Percentiles rank a stretch among this genome's conserved stretches.
phyloP scores from a whole-genome alignment of 2,329 filamentous ascomycete species.

The Lecanoromycetidae sp. region DNA sequence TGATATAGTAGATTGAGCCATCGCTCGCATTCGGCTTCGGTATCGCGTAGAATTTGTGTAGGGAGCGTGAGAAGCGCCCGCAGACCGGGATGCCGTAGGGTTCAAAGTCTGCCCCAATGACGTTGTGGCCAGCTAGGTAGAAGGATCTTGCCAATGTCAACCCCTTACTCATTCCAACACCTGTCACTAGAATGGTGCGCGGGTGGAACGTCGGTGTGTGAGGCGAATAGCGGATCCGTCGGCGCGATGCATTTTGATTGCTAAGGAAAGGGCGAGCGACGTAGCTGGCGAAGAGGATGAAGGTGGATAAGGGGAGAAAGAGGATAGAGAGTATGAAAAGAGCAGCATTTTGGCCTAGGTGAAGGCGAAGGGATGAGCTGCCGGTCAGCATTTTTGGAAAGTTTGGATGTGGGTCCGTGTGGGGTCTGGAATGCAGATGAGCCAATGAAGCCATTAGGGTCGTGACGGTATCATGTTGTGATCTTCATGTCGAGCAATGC shows the following conservation, averaged over 20 bases:
- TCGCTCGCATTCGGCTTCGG: constrained; percentile 27
- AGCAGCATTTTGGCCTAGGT: constrained; percentile 37
- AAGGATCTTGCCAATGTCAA: constrained; percentile 54
- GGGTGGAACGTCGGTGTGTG: constrained; percentile 29
- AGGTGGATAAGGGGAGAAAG: constrained; percentile 40
- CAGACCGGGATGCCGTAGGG: constrained; percentile 35
- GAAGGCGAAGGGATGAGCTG: constrained; percentile 26
- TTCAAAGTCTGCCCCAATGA: constrained; percentile 58
- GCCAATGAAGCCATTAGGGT: too few species aligned
- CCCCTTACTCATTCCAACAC: constrained; percentile 61
- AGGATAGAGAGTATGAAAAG: constrained; percentile 32
- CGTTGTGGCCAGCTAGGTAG: constrained; percentile 51
- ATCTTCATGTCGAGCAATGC: too few species aligned
- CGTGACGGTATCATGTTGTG: too few species aligned
- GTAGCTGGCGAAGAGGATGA: constrained; percentile 32
- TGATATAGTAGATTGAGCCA: constrained; percentile 40
- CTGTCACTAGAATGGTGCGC: constrained; percentile 56
- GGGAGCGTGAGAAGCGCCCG: constrained; percentile 46
- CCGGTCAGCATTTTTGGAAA: constrained; percentile 25
- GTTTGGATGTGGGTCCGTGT: neutral
- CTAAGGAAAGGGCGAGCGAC: constrained; percentile 23
- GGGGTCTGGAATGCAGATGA: too few species aligned
- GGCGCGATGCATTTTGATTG: constrained; percentile 18
- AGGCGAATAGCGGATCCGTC: constrained; percentile 18
- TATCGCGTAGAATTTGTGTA: constrained; percentile 45